A percentile compares a stretch with the other conserved stretches of the same genome.
Conservation (phyloP, 257 asterid genomes). For the Jacaranda copaia region DNA sequence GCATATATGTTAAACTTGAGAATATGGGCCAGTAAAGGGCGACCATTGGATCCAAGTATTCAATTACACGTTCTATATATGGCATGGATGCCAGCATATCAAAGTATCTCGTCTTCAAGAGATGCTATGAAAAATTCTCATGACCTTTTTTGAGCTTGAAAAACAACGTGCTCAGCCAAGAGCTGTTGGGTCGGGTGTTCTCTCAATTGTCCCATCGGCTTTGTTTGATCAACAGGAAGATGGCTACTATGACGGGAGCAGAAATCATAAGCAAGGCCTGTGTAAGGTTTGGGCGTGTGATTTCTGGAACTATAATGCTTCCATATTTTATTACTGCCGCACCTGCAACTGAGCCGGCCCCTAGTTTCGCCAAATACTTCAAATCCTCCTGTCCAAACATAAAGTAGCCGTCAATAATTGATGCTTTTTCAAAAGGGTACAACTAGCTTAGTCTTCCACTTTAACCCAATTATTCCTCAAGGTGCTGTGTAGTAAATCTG, state of each 20-base stretch:
- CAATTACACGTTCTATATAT: too few species aligned
- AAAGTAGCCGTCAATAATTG: neutral
- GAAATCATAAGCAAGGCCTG: slow-evolving; percentile 56
- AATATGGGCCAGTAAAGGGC: too few species aligned
- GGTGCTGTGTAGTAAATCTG: too few species aligned
- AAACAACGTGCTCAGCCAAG: neutral
- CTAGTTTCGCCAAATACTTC: slow-evolving; percentile 59
- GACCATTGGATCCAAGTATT: too few species aligned
- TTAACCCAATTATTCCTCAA: too few species aligned
- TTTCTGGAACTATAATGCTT: slow-evolving; percentile 59
- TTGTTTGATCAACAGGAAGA: slow-evolving; percentile 52
- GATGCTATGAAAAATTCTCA: too few species aligned
- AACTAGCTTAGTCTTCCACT: too few species aligned
- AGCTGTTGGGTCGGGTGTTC: neutral
- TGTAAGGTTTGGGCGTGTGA: slow-evolving; percentile 55
- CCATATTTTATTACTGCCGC: slow-evolving; percentile 77
- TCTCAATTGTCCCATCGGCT: slow-evolving; percentile 38
- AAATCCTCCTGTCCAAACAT: slow-evolving; percentile 54
- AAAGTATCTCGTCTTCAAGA: neutral
- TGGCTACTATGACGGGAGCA: slow-evolving; percentile 56
- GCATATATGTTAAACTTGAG: too few species aligned
- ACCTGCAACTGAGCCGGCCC: slow-evolving; percentile 65
- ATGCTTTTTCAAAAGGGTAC: too few species aligned
- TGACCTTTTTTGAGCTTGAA: too few species aligned
- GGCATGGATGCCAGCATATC: neutral